Evolutionary conservation across 768 basidiomycete species (phyloP), one percentile per base, ranked within the genome.

Genomic region (Psilocybe azurescens): DNA sequence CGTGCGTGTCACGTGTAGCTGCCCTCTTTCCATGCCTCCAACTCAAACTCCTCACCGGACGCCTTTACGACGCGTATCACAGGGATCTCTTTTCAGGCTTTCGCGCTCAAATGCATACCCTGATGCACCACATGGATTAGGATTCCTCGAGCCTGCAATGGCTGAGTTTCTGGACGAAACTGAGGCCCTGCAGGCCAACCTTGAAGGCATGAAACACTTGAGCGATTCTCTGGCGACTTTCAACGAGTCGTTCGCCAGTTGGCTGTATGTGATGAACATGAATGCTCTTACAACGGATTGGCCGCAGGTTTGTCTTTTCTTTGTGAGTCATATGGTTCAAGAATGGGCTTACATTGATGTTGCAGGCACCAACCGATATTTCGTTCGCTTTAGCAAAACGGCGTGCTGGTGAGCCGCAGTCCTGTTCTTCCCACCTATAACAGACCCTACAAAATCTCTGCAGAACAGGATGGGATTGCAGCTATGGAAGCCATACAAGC

Each of bases 211-310:
- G 69, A 84, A 84, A 63, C 78, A 81, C 28, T 83, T 98, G 64
- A 88, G 89, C 73, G 81, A 89, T 50, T 88, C 92, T 18, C 81
- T 98, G 56, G 84, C 86, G 13, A 88, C 86, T 4, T 97, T 97
- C 81, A 97, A 97, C 72, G 95, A 98, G 75, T 87, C 88, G 13
- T 97, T 98, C 70, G 91, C 95, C 13, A 94, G 92, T 71, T 96
- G 89, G 85, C 75, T 97, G 10, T 96, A 95, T 72, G 87, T 89
- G 24, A 89, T 96, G 87, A 90, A 93, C 71, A 97, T 98, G 94
- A 95, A 96, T 71, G 88, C 94, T 2, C 83, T 97, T 59, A 95
- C 94, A n/a, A 89, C 89, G 0, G 95, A 97, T 72, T 97, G 94
- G 94, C 87, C 86, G 0, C 90, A 95, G 82, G 94, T 89, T 63